phyloP scores from a whole-genome alignment of 2,329 filamentous ascomycete genomes.

The Penicillium sp. region DNA sequence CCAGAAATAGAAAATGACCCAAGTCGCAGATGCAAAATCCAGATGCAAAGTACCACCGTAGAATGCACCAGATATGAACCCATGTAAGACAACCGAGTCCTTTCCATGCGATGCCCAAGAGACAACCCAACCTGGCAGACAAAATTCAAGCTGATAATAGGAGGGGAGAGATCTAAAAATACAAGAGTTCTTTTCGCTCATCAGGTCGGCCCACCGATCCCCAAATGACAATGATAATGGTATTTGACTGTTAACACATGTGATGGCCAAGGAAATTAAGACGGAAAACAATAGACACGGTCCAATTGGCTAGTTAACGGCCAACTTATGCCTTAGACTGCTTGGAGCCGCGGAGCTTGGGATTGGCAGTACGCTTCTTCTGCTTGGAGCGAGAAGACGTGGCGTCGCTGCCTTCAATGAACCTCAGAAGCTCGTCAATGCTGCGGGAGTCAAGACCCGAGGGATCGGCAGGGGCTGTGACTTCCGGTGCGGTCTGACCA shows the following conservation, averaged over 20 bases:
- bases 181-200: conserved; percentile 29
- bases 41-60: conserved; percentile 16
- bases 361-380: conserved; percentile 46
- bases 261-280: conserved; percentile 25
- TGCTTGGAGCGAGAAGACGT: conserved; percentile 41
- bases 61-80: conserved; percentile 29
- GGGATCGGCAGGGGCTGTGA: conserved; percentile 40
- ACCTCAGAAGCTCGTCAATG: conserved; percentile 89
- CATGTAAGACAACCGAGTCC: conserved; percentile 35
- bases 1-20: conserved; percentile 15
- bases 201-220: conserved; percentile 27
- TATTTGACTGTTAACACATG: conserved; percentile 32
- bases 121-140: conserved; percentile 24
- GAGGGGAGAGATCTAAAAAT: conserved; percentile 37
- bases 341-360: conserved; percentile 44
- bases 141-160: conserved; percentile 12
- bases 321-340: conserved; percentile 34
- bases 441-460: conserved; percentile 67
- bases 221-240: conserved; percentile 23
- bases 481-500: conserved; percentile 55
- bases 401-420: conserved; percentile 71
- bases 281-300: conserved; percentile 9
- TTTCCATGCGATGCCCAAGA: conserved; percentile 33
- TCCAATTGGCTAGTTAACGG: conserved; percentile 12
- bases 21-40: conserved; percentile 18